phyloP scores from a whole-genome alignment of 1,139 yeast genomes.

The Blastobotrys persicus region DNA sequence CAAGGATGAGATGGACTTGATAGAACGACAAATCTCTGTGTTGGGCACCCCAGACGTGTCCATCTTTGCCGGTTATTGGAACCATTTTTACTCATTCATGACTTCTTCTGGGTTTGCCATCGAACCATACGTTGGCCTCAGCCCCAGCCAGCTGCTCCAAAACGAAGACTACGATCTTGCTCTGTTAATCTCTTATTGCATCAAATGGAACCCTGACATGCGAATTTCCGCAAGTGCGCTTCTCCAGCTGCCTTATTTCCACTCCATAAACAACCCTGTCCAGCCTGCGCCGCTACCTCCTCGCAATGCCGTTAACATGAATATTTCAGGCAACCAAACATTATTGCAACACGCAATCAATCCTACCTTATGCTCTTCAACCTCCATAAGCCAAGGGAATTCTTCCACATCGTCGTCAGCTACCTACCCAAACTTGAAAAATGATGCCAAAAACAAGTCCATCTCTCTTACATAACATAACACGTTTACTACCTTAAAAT shows the following conservation, averaged over 20 bases:
- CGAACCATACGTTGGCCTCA: not conserved
- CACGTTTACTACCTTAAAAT: no score
- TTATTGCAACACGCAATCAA: not conserved
- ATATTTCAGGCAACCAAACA: not conserved
- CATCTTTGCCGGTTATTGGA: slow-evolving; percentile 33
- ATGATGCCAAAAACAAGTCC: no score
- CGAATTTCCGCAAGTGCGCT: slow-evolving; percentile 69
- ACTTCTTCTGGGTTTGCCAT: not conserved
- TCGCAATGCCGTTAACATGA: not conserved
- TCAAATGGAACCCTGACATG: slow-evolving; percentile 55
- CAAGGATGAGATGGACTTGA: slow-evolving; percentile 70
- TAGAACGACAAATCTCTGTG: slow-evolving; percentile 59
- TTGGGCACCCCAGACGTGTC: slow-evolving; percentile 52
- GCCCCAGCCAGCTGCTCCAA: slow-evolving; percentile 7
- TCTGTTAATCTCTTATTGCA: slow-evolving; percentile 24
- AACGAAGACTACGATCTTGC: slow-evolving; percentile 15
- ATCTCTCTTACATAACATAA: no score
- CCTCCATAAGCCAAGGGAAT: not conserved
- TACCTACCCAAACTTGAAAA: no score
- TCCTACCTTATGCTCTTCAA: not conserved
- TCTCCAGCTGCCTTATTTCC: slow-evolving; percentile 59
- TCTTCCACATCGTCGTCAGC: not conserved
- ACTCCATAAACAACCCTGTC: not conserved
- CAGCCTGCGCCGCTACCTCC: not conserved
- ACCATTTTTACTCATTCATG: slow-evolving; percentile 16